Base-by-base conservation (phyloP, 257 asterid species). In the Fraxinus americana region DNA sequence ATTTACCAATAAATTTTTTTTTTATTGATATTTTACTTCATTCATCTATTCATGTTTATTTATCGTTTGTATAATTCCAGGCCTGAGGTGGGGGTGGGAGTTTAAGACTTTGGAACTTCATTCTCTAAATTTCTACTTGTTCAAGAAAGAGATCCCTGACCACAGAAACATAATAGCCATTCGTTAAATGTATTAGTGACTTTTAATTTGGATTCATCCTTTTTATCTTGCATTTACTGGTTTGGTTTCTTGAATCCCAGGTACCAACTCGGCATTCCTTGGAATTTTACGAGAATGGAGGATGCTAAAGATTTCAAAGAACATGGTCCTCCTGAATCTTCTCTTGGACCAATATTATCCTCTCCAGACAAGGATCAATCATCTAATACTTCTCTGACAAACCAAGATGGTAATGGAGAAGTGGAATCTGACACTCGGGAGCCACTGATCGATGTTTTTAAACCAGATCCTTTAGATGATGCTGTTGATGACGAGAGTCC, bases 221-320 rank as follows among this genome's bases (percentile, higher is more conserved):
- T 74, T 41, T 74, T 29, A 29, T 2, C 35, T 70, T 13, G 73
- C 72, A 69, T 19, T 69, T 38, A 69, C 52, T 43, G 72, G 73
- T 32, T 65, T 75, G 80, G 50, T 69, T 54, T 21, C n/a, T 21
- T 67, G 73, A 67, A 66, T 71, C 82, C 38, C 76, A 86, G 85
- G 85, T 74, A 72, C 74, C 82, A 34, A 27, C 74, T 78, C 61
- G 79, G 73, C 79, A 81, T 78, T 38, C 35, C 77, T 63, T 74
- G 67, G 82, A 80, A 81, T 77, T 54, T 77, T 69, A 23, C 83
- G 73, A 74, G 82, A 79, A 95, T 95, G 99, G 97, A 88, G 84
- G 94, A 84, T 77, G 85, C 79, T 73, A 83, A 86, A 80, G 71
- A 52, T 69, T 63, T 67, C n/a, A 72, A 74, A 23, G 89, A 77